Conservation (phyloP, 2,329 filamentous ascomycete genomes). For the Fusarium nygamai region DNA sequence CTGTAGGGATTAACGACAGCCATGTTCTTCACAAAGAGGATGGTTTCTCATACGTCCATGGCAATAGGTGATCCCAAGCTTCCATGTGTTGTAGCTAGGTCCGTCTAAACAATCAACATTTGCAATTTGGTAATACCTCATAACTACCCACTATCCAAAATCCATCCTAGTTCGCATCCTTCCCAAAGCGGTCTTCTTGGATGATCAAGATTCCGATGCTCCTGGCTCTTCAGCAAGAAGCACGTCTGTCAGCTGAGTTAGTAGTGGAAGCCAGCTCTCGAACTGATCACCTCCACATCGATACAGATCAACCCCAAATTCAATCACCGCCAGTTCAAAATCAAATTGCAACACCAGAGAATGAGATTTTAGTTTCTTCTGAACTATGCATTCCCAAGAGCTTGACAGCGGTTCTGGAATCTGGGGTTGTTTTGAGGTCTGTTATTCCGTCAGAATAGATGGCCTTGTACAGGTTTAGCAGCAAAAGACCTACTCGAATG, state of each 20-base stretch:
- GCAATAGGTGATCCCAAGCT: background rate
- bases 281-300: background rate
- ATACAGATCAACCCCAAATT: background rate
- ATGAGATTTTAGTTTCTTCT: background rate
- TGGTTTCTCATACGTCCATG: too few relatives aligned
- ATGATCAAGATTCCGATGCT: background rate
- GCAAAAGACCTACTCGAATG: background rate
- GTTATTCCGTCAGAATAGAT: background rate
- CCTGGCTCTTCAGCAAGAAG: background rate
- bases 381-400: background rate
- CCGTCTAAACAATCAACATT: background rate
- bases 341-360: rapidly evolving
- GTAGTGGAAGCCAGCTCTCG: background rate
- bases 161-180: rapidly evolving
- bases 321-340: background rate
- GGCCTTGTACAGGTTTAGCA: background rate
- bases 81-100: background rate
- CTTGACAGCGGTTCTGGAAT: background rate
- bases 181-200: rapidly evolving
- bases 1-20: background rate
- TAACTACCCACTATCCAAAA: background rate
- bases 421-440: background rate
- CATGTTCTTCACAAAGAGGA: background rate
- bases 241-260: background rate
- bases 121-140: background rate